A percentile compares a stretch with the other conserved stretches of the same genome.
Evolutionary conservation across 805 yeast species (phyloP).

Genomic region (Pichia kluyveri): DNA sequence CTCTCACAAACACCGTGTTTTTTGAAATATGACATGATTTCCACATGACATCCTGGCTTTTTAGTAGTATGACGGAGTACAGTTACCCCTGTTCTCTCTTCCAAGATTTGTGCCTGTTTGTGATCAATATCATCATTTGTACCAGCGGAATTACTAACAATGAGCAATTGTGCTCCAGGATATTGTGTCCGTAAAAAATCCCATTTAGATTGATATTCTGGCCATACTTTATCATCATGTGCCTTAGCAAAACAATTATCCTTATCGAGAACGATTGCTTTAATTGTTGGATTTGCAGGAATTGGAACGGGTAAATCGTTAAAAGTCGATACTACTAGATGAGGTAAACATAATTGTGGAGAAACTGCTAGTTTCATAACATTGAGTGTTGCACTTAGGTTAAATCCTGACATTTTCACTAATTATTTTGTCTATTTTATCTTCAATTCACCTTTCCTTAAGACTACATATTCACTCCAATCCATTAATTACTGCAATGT

Average conservation of each 20-base stretch:
- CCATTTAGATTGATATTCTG: conserved; percentile 56
- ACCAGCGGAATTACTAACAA: conserved; percentile 93
- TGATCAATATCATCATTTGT: conserved; percentile 59
- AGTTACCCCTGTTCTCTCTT: conserved; percentile 54
- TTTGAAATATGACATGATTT: conserved; percentile 53
- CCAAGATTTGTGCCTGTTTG: conserved; percentile 53
- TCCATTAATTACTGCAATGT: no score
- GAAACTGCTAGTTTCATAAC: conserved; percentile 46
- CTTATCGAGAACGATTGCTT: conserved; percentile 81
- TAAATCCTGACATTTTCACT: conserved; percentile 24
- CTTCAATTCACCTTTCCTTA: no score
- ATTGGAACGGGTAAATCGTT: conserved; percentile 23
- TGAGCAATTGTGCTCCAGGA: conserved; percentile 55
- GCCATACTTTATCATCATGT: conserved; percentile 73
- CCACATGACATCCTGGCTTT: conserved; percentile 74
- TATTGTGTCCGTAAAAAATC: conserved; percentile 40
- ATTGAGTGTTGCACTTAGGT: conserved; percentile 71
- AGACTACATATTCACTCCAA: no score
- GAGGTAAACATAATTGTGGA: conserved; percentile 69
- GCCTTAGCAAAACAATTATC: conserved; percentile 93
- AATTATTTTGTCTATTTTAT: not conserved
- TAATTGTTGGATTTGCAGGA: conserved; percentile 29
- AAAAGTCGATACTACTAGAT: conserved; percentile 46
- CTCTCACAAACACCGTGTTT: conserved; percentile 33
- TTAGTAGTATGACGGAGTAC: conserved; percentile 67